Evolutionary conservation across 805 yeast genomes (phyloP).

Genomic region (Ascoidea asiatica): DNA sequence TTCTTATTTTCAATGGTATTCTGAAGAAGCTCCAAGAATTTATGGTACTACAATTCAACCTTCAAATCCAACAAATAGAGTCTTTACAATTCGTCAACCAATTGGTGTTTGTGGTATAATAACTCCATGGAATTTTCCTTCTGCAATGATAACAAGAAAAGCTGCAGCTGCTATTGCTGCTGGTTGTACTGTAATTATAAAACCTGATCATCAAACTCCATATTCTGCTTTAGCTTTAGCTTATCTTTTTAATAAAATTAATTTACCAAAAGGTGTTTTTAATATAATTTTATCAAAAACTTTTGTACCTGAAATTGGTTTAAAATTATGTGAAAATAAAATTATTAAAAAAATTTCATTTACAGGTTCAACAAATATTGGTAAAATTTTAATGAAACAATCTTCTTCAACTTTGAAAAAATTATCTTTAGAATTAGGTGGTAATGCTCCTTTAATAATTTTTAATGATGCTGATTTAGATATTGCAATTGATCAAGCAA

Average conservation of each 20-base stretch:
- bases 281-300: slow-evolving; percentile 44
- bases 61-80: slow-evolving; percentile 30
- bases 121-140: slow-evolving; percentile 81
- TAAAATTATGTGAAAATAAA: slow-evolving; percentile 40
- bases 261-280: slow-evolving; percentile 56
- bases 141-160: slow-evolving; percentile 66
- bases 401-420: slow-evolving; percentile 53
- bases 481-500: slow-evolving; percentile 50
- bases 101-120: slow-evolving; percentile 69
- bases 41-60: slow-evolving; percentile 59
- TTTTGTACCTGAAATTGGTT: slow-evolving; percentile 35
- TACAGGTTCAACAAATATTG: slow-evolving; percentile 70
- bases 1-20: slow-evolving; percentile 65
- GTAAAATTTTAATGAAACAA: slow-evolving; percentile 52
- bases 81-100: slow-evolving; percentile 57
- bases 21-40: slow-evolving; percentile 65
- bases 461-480: slow-evolving; percentile 63
- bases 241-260: slow-evolving; percentile 47
- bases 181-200: slow-evolving; percentile 66
- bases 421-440: slow-evolving; percentile 63
- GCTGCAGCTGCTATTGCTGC: slow-evolving; percentile 69
- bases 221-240: slow-evolving; percentile 59
- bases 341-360: slow-evolving; percentile 55
- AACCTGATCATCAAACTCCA: slow-evolving; percentile 72
- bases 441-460: slow-evolving; percentile 69